Percentiles rank a stretch among this genome's conserved stretches.
Conservation (phyloP, 768 basidiomycete genomes). For the Tylopilus cervinicoccineus region DNA sequence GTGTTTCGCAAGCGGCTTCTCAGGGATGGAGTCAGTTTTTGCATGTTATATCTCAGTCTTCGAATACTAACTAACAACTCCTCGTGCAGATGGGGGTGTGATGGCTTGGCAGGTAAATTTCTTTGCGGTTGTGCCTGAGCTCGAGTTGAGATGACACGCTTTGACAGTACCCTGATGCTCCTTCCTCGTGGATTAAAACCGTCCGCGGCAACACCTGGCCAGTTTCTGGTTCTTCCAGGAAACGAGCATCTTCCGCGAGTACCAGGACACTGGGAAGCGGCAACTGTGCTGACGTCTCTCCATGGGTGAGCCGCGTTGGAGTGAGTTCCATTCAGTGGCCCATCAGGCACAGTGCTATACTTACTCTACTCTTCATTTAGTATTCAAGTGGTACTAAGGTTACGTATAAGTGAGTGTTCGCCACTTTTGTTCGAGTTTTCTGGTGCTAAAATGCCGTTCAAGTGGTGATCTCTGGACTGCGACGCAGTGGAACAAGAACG, state of each 20-base stretch:
- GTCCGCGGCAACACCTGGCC: neutral
- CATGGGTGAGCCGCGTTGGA: constrained; percentile 37
- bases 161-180: neutral
- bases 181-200: neutral
- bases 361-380: constrained; percentile 18
- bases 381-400: constrained; percentile 42
- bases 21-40: constrained; percentile 56
- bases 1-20: constrained; percentile 34
- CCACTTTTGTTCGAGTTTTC: neutral
- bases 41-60: constrained; percentile 22
- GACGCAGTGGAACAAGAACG: constrained; percentile 41
- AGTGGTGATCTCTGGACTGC: constrained; percentile 48
- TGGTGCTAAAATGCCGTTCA: neutral
- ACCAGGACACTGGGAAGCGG: neutral
- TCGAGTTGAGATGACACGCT: neutral
- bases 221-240: neutral
- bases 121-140: neutral
- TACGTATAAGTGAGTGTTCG: constrained; percentile 32
- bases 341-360: neutral
- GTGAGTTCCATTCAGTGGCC: constrained; percentile 31
- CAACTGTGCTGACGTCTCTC: constrained; percentile 39
- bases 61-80: neutral
- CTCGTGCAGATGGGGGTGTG: constrained; percentile 34
- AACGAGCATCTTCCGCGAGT: neutral
- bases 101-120: constrained; percentile 23